phyloP scores from a whole-genome alignment of 257 asterid genomes.

The Salvia rosmarinus region DNA sequence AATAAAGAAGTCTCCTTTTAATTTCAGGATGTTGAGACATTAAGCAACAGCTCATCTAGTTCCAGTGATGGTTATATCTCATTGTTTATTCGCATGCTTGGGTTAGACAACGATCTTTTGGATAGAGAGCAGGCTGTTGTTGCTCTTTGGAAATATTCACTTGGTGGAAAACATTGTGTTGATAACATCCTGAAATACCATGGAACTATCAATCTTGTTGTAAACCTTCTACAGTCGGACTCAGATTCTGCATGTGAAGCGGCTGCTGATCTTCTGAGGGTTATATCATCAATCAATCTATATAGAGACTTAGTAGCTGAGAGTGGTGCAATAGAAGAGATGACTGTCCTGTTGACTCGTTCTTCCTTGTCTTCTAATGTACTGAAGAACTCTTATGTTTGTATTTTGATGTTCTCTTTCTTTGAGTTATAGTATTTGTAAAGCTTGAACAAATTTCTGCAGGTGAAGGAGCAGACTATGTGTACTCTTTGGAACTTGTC shows the following conservation, averaged over 20 bases:
- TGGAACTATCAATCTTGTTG: slow-evolving; percentile 71
- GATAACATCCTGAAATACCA: slow-evolving; percentile 70
- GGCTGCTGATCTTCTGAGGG: slow-evolving; percentile 80
- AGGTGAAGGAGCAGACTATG: slow-evolving; percentile 87
- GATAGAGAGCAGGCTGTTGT: slow-evolving; percentile 82
- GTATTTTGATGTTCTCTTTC: slow-evolving; percentile 15
- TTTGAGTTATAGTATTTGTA: slow-evolving; percentile 28
- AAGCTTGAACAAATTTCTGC: slow-evolving; percentile 40
- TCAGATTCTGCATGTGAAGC: slow-evolving; percentile 83
- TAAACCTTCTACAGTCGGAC: slow-evolving; percentile 71
- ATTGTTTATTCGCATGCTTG: slow-evolving; percentile 80
- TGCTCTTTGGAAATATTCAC: slow-evolving; percentile 81
- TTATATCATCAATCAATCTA: slow-evolving; percentile 57
- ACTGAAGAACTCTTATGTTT: slow-evolving; percentile 23
- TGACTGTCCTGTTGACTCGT: slow-evolving; percentile 60
- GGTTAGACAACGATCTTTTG: slow-evolving; percentile 71
- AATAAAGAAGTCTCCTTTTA: slow-evolving; percentile 17
- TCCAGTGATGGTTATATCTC: slow-evolving; percentile 58
- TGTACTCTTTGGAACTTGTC: slow-evolving; percentile 80
- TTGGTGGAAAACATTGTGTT: slow-evolving; percentile 71
- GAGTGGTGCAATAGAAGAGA: slow-evolving; percentile 87
- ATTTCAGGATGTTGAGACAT: slow-evolving; percentile 59
- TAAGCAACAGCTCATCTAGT: slow-evolving; percentile 41
- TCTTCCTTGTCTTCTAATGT: slow-evolving; percentile 65
- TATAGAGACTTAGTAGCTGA: slow-evolving; percentile 71